Evolutionary conservation across 805 yeast species (phyloP), one percentile per base, ranked within the genome.

Genomic region (Millerozyma acaciae): DNA sequence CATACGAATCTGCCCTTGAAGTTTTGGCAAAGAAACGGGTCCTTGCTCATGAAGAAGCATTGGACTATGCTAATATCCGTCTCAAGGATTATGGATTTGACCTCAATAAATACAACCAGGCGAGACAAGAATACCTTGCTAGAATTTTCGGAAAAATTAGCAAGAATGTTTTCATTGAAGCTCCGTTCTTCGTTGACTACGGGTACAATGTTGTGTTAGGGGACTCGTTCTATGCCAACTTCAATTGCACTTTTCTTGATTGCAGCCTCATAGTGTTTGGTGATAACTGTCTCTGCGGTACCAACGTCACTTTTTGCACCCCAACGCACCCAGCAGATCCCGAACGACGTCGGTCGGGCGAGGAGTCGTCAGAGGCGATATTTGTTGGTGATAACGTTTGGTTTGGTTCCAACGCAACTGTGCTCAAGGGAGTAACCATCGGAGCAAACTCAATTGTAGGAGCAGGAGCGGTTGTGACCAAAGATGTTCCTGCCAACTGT

Each of bases 311-410:
- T 2, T 57, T 81, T 27, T 58, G 70, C 18, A 73, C 86, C 2
- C 86, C 87, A 1, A 70, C 80, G 0, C 90, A 83, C 47, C 81
- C 82, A 1, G 48, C 71, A 5, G 80, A 76, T 34, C 71, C 77
- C 0, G 39, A 54, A 8, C 54, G 53, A 34, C 59, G 84, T 37
- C 26, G 45, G 18, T 50, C 46, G 2, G 75, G 68, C 2, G 56
- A 59, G 3, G 89, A 82, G 48, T 72, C 59, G 44, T 79, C 82
- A 0, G 47, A 54, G 22, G 80, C 83, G 5, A 69, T 83, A 19
- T 60, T 51, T 2, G 75, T 83, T 21, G 86, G 82, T 2, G 68
- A 76, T 50, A 71, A 74, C 40, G 84, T 78, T 6, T 82, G 89
- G 90, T 59, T 82, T 25, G 85, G 84, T 10, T 65, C 78, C 1